phyloP scores from a whole-genome alignment of 2,329 filamentous ascomycete genomes.

The Metarhizium anisopliae region DNA sequence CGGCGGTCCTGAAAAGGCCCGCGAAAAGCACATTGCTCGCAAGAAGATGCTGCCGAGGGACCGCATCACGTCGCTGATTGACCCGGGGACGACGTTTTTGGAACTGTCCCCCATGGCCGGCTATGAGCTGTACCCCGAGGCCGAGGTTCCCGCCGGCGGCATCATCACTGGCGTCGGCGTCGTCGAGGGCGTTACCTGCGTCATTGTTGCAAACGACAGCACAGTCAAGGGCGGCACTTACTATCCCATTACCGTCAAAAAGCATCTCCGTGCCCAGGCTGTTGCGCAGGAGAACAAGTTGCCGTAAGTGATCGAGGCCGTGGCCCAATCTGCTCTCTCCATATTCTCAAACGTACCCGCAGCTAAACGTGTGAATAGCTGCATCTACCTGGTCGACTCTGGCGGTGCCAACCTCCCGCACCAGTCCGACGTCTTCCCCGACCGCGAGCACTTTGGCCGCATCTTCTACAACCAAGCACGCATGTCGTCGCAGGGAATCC shows the following conservation, averaged over 20 bases:
- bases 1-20: constrained; percentile 73
- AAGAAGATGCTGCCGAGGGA: constrained; percentile 94
- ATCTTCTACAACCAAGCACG: constrained; percentile 98
- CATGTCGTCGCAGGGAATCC: constrained; percentile 83
- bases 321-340: too few species aligned
- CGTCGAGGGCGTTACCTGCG: constrained; percentile 82
- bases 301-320: constrained; percentile 36
- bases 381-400: constrained; percentile 93
- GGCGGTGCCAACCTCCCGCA: constrained; percentile 92
- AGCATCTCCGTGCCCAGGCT: constrained; percentile 86
- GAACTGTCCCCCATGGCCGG: constrained; percentile 91
- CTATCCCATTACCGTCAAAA: constrained; percentile 95
- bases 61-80: constrained; percentile 76
- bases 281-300: constrained; percentile 81
- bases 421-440: constrained; percentile 92
- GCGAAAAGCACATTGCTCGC: constrained; percentile 76
- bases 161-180: constrained; percentile 90
- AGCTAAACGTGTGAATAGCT: constrained; percentile 33
- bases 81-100: constrained; percentile 82
- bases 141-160: constrained; percentile 80
- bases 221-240: constrained; percentile 97
- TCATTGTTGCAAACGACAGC: constrained; percentile 92
- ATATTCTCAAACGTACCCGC: too few species aligned
- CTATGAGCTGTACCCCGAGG: constrained; percentile 74
- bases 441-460: constrained; percentile 88